Evolutionary conservation across 768 basidiomycete genomes (phyloP), one percentile per base, ranked within the genome.

Genomic region (Auricularia auricula-judae): DNA sequence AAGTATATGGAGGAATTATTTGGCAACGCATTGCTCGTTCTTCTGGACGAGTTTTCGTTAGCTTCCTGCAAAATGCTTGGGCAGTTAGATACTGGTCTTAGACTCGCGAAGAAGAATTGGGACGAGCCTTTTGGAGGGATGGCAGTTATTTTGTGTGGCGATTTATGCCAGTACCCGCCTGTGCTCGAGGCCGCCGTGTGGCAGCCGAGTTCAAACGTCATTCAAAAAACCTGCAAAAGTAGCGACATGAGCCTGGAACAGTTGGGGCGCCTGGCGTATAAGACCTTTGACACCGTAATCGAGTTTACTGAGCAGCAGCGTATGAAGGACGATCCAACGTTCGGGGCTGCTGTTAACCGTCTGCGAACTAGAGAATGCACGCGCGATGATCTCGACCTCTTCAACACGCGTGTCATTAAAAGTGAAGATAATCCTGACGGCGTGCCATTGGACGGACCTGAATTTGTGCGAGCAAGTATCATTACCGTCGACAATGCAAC

Each of bases 151-250:
- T 73, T 76, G 58, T 36, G 74, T 1, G 76, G 76, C 12, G 76
- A 76, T 63, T 73, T 76, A 34, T 72, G 61, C 56, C 76, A 76
- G 23, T 75, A 67, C 64, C 73, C 73, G 1, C 76, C 76, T 18
- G 71, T 76, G 0, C 61, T 63, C 3, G 74, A 73, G 0, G 66
- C 42, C 10, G 67, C 75, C 4, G 36, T 77, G 12, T 76, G 74
- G 54, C 33, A 33, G 0, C 70, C 74, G 23, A 29, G 23, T 29
- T 3, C 72, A 75, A 1, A 36, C n/a, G 11, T 21, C 29, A 34
- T 3, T 18, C 23, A 16, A 29, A 7, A 12, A 39, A 51, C 4
- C 29, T 14, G 7, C 54, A 47, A 29, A 35, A 66, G 18, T 33
- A 43, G 33, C 62, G 54, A 63, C 43, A 8, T 2, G 35, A 3